Evolutionary conservation across 345 rosid species (phyloP).

Genomic region (Orychophragmus violaceus): DNA sequence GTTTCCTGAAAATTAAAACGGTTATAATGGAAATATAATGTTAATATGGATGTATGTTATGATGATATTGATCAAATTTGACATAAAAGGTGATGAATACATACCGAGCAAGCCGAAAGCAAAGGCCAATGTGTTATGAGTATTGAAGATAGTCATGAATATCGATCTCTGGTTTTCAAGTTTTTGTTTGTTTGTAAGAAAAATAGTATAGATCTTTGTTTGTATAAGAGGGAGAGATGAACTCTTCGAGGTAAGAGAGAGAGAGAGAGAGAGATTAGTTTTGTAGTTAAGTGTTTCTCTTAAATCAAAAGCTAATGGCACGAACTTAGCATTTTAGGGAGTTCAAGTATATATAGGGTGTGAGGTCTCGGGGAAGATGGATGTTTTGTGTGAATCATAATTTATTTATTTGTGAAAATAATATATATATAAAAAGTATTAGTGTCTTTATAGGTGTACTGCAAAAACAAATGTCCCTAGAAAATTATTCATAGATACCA

Average conservation of each 20-base stretch:
- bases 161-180: not conserved
- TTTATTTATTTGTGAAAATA: not conserved
- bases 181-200: not conserved
- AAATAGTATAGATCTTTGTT: not conserved
- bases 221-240: conserved; percentile 1
- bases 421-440: conserved; percentile 4
- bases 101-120: conserved; percentile 35
- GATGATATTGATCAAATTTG: not conserved
- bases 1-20: conserved; percentile 44
- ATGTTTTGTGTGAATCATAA: not conserved
- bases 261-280: conserved; percentile 1
- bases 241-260: conserved; percentile 3
- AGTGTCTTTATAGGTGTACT: conserved; percentile 13
- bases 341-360: conserved; percentile 24
- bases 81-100: not conserved
- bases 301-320: conserved; percentile 24
- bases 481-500: not conserved
- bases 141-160: conserved; percentile 29
- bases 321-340: conserved; percentile 22
- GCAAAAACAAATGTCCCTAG: not conserved
- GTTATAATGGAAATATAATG: not conserved
- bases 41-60: not conserved
- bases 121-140: conserved; percentile 33
- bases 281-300: conserved; percentile 21
- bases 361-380: not conserved